phyloP scores from a whole-genome alignment of 1,139 yeast genomes.

The Nakaseomyces sp. region DNA sequence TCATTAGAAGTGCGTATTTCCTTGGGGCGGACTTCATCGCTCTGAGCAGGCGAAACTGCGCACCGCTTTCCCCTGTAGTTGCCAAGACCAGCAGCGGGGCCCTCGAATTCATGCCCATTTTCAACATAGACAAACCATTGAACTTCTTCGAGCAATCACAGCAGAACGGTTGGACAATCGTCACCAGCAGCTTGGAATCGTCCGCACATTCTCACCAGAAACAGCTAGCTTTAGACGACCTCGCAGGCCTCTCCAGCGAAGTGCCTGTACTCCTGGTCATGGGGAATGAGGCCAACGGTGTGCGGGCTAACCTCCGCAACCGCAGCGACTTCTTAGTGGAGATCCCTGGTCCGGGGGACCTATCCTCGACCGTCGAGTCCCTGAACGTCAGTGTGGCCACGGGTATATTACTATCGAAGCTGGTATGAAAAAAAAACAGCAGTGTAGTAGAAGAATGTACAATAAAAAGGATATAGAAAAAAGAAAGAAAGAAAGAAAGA shows the following conservation, averaged over 20 bases:
- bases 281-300: constrained; percentile 82
- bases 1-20: constrained; percentile 71
- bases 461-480: not conserved
- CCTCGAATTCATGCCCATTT: constrained; percentile 60
- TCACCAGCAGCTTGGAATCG: constrained; percentile 41
- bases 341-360: constrained; percentile 33
- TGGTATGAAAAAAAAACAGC: not conserved
- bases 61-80: constrained; percentile 61
- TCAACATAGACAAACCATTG: constrained; percentile 48
- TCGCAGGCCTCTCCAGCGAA: constrained; percentile 37
- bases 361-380: constrained; percentile 54
- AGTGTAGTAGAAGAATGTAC: not conserved
- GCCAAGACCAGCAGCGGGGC: constrained; percentile 87
- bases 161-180: constrained; percentile 52
- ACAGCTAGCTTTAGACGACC: constrained; percentile 37
- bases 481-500: not conserved
- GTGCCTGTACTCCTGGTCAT: constrained; percentile 63
- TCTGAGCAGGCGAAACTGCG: constrained; percentile 61
- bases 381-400: constrained; percentile 87
- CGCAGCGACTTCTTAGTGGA: constrained; percentile 60
- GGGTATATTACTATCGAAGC: constrained; percentile 40
- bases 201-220: constrained; percentile 26
- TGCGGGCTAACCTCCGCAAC: constrained; percentile 54
- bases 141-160: constrained; percentile 50
- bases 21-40: constrained; percentile 79